Base-by-base conservation (phyloP, 306 rosid genomes). In the Prunus salicina region DNA sequence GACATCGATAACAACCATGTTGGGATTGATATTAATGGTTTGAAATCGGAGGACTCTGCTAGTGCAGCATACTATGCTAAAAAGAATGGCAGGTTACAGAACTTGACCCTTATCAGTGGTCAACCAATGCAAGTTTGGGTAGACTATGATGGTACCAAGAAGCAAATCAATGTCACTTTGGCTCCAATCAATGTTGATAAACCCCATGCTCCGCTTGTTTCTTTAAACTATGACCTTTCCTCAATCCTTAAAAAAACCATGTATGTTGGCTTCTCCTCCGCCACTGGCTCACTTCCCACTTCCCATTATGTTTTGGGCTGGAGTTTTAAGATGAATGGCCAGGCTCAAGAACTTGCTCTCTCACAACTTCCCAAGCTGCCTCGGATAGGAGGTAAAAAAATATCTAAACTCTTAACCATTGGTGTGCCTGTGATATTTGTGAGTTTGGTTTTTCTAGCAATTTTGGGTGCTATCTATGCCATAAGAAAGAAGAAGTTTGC, bases 291-390 rank as follows among this genome's bases (percentile, higher is more conserved):
- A 5, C 12, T 77, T 2, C 5, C 61, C 8, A 12, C 75, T n/a
- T 18, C 75, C 0, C 69, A 77, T 8, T 68, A 27, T 67, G 18
- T 77, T 46, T 57, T 68, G 38, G 80, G 75, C 2, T 77, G 80
- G 80, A 77, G 80, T 19, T 77, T 77, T 56, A 64, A 72, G 61
- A 60, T 77, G 51, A 77, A 77, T 27, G 81, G 76, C 25, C 10
- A 19, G 18, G 81, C 81, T 69, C 49, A 38, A 69, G 69, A 41
- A 18, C 63, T 77, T 19, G 32, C 4, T 7, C 68, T 57, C 34
- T 68, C 75, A 18, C 22, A 52, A 3, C 80, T 77, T 46, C 75
- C 80, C 13, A 12, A 14, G 8, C 51, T 63, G 0, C 67, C 57
- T 14, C 20, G 12, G 1, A 1, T 28, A 24, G 60, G 24, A 62